Base-by-base conservation (phyloP, 164 flowering plant genomes). In the Aristolochia californica region DNA sequence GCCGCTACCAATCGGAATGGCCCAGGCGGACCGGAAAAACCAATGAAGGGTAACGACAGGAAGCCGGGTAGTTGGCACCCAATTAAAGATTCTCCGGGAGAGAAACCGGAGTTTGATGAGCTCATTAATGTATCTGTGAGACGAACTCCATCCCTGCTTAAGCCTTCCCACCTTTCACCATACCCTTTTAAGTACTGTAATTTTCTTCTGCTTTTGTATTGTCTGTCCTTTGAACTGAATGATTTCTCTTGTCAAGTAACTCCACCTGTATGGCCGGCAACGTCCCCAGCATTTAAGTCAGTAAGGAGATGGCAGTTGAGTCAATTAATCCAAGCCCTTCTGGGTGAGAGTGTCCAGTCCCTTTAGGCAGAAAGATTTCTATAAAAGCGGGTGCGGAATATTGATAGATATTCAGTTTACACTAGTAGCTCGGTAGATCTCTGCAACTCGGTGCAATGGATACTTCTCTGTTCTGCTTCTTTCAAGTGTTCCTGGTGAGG, bases 261-360 rank as follows among this genome's bases (percentile, higher is more conserved):
- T 18, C 54, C 54, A 50, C 26, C 54, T 22, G 54, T 50, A 26
- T 5, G 54, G 27, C 5, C 54, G 54, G 54, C 54, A 15, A 13
- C 5, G 13, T 26, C 27, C 0, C 54, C 18, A 13, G 23, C 54
- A 50, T 50, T 50, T 50, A 50, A 22, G 26, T 50, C 54, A 12
- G 14, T 50, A 23, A 50, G 54, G 13, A 16, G 54, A 50, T 50
- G 28, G 54, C 27, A 22, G 54, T 50, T 50, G 54, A 8, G 54
- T 50, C 54, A 14, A 50, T 50, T 50, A 50, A 50, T 22, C 14
- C 11, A 24, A 27, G 22, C 54, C 17, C 54, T 23, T 50, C 15
- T 50, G 26, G 54, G 54, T 50, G 27, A 15, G 15, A 10, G 22
- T n/a, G 9, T 17, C 11, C 50, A 16, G 50, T 21, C 22, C 20